Conservation (phyloP, 2,329 filamentous ascomycete genomes). For the Decorospora gaudefroyi region DNA sequence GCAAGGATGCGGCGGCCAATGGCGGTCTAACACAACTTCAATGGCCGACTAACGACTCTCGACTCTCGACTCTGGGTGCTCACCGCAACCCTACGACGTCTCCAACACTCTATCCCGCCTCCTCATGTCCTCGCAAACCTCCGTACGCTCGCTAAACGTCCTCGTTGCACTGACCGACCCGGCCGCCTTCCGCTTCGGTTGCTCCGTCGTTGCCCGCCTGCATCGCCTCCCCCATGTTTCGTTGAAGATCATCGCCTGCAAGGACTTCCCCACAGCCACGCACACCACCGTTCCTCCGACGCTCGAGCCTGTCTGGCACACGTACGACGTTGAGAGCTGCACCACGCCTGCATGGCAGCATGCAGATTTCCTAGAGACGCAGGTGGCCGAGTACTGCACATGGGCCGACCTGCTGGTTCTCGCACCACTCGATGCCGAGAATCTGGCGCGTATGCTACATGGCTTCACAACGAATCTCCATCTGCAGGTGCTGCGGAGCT, state of each 20-base stretch:
- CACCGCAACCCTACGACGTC: conserved; percentile 9
- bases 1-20: conserved; percentile 26
- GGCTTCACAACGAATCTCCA: conserved; percentile 81
- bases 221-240: conserved; percentile 70
- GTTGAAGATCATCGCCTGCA: conserved; percentile 39
- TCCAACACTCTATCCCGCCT: conserved; percentile 9
- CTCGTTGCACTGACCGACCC: conserved; percentile 69
- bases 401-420: conserved; percentile 89
- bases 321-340: conserved; percentile 30
- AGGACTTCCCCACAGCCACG: conserved; percentile 30
- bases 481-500: conserved; percentile 79
- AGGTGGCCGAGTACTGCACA: conserved; percentile 71
- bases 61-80: conserved; percentile 3
- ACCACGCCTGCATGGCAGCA: conserved; percentile 32
- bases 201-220: conserved; percentile 67
- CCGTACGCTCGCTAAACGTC: conserved; percentile 50
- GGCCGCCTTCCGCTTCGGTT: conserved; percentile 67
- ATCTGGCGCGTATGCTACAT: conserved; percentile 83
- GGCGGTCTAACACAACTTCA: conserved; percentile 25
- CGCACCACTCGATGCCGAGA: conserved; percentile 82
- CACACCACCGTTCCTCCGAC: conserved; percentile 28
- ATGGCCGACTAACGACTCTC: too few species aligned
- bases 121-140: conserved; percentile 28
- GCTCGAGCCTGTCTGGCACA: conserved; percentile 40
- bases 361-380: conserved; percentile 50